Evolutionary conservation across 306 rosid genomes (phyloP).

Genomic region (Oemleria cerasiformis): DNA sequence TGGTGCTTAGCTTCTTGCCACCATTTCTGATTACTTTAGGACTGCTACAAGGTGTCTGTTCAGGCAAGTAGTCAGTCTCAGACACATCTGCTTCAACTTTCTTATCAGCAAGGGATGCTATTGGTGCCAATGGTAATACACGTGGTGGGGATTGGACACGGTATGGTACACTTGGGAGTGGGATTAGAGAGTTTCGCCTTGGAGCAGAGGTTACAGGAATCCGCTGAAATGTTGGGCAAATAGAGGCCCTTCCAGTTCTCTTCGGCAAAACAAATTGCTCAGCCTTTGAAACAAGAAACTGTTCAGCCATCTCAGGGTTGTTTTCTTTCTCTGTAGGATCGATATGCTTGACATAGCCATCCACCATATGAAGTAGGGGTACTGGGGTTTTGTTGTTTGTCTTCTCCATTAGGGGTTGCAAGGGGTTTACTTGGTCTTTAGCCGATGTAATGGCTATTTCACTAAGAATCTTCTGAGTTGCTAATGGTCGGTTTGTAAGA

Average conservation of each 20-base stretch:
- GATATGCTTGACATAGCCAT: conserved; percentile 50
- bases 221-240: conserved; percentile 56
- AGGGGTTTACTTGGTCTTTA: conserved; percentile 50
- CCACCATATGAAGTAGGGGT: conserved; percentile 44
- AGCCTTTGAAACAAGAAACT: conserved; percentile 46
- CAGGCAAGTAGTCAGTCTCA: conserved; percentile 42
- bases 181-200: conserved; percentile 86
- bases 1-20: conserved; percentile 59
- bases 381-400: conserved; percentile 38
- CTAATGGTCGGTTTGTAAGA: conserved; percentile 44
- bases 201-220: conserved; percentile 47
- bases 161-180: conserved; percentile 58
- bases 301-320: conserved; percentile 62
- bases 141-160: conserved; percentile 45
- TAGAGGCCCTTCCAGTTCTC: conserved; percentile 71
- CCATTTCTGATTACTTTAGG: conserved; percentile 62
- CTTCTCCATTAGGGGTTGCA: conserved; percentile 60
- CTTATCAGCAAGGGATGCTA: conserved; percentile 34
- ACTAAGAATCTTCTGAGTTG: conserved; percentile 49
- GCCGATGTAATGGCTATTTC: conserved; percentile 34
- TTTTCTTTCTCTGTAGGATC: conserved; percentile 82
- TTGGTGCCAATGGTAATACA: conserved; percentile 38
- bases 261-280: conserved; percentile 50
- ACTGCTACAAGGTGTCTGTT: conserved; percentile 58
- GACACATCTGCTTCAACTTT: conserved; percentile 47